Conservation (phyloP, 768 basidiomycete species). For the Daedaleopsis nitida region DNA sequence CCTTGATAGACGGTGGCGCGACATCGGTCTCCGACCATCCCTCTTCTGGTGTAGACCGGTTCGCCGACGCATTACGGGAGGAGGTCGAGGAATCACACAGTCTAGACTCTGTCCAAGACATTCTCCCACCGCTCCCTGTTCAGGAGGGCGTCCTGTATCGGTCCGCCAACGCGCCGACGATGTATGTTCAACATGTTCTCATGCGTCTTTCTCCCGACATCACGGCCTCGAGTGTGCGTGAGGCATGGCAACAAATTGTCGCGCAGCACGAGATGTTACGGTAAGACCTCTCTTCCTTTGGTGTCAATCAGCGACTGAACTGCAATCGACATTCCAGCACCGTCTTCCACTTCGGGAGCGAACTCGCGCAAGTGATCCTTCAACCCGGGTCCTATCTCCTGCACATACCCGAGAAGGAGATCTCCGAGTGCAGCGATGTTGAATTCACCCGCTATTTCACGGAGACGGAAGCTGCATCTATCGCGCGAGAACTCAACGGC, state of each 20-base stretch:
- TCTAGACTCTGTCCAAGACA: background rate
- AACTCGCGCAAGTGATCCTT: slow-evolving; percentile 33
- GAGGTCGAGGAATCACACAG: slow-evolving; percentile 11
- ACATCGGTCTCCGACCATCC: background rate
- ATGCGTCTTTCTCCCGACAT: slow-evolving; percentile 29
- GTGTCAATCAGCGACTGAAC: background rate
- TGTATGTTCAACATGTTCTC: slow-evolving; percentile 49
- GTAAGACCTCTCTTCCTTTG: slow-evolving; percentile 8
- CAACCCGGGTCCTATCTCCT: slow-evolving; percentile 12
- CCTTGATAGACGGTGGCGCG: background rate
- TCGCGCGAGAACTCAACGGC: slow-evolving; percentile 30
- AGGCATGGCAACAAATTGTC: slow-evolving; percentile 38
- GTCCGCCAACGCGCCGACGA: slow-evolving; percentile 37
- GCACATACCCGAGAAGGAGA: slow-evolving; percentile 23
- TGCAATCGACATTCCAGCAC: slow-evolving; percentile 22
- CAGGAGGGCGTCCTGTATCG: slow-evolving; percentile 50
- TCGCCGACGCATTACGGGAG: background rate
- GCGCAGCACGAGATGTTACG: slow-evolving; percentile 31
- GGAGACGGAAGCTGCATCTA: slow-evolving; percentile 20
- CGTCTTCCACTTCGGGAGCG: slow-evolving; percentile 33
- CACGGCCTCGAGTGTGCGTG: slow-evolving; percentile 27
- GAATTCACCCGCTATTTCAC: slow-evolving; percentile 26
- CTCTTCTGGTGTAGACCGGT: background rate
- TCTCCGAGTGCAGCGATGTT: slow-evolving; percentile 5
- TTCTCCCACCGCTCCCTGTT: slow-evolving; percentile 46